phyloP scores from a whole-genome alignment of 208 protist species.

The Leishmania turanica region DNA sequence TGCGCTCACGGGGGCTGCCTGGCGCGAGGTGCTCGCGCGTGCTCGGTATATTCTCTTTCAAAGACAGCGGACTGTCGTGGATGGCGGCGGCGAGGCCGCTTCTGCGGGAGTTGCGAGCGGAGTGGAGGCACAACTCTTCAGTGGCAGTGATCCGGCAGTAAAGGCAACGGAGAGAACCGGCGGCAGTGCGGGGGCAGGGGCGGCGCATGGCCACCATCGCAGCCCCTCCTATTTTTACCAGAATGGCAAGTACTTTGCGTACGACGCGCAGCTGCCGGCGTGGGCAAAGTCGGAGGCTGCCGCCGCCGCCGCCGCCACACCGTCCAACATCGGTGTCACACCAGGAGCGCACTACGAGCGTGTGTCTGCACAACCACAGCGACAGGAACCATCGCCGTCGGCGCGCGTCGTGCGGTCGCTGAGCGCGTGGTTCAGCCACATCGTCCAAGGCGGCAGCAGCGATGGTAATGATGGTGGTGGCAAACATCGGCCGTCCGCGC shows the following conservation, averaged over 20 bases:
- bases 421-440: conserved; percentile 6
- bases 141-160: not conserved
- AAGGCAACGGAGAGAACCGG: not conserved
- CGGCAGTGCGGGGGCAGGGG: not conserved
- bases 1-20: not conserved
- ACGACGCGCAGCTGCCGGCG: conserved; percentile 19
- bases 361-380: not conserved
- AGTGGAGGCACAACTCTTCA: not conserved
- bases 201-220: not conserved
- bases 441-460: not conserved
- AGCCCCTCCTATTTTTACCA: conserved; percentile 33
- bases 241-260: conserved; percentile 40
- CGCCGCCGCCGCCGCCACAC: not conserved
- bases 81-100: not conserved
- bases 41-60: conserved; percentile 17
- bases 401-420: not conserved
- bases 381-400: not conserved
- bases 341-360: not conserved
- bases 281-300: not conserved
- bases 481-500: not conserved
- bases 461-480: not conserved
- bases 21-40: conserved; percentile 16
- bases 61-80: conserved; percentile 2
- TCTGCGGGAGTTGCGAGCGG: conserved; percentile 1
- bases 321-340: not conserved